Evolutionary conservation across 1,139 yeast species (phyloP).

Genomic region (Waltiozyma sp.): DNA sequence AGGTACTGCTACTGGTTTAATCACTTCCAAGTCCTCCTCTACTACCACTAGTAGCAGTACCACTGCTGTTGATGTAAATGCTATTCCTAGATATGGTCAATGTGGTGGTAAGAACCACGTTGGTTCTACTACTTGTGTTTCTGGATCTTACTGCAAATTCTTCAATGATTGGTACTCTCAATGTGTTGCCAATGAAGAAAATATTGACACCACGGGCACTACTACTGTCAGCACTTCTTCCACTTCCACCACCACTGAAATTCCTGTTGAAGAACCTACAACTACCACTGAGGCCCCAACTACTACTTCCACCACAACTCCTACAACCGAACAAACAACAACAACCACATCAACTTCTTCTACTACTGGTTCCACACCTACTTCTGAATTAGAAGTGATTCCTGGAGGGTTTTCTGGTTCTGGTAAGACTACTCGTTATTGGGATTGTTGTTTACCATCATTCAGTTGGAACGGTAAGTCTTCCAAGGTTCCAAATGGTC

Average conservation of each 20-base stretch:
- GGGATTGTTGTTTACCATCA: constrained; percentile 9
- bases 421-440: constrained; percentile 7
- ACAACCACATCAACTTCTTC: not conserved
- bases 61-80: not conserved
- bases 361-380: not conserved
- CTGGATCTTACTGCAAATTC: constrained; percentile 6
- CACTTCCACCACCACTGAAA: not conserved
- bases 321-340: not conserved
- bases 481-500: constrained; percentile 1
- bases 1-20: not conserved
- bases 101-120: constrained; percentile 9
- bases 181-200: constrained; percentile 2
- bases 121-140: constrained; percentile 6
- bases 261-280: not conserved
- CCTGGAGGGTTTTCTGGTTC: constrained; percentile 5
- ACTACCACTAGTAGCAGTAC: not conserved
- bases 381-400: not conserved
- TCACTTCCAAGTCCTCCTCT: not conserved
- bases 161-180: constrained; percentile 9
- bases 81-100: constrained; percentile 3
- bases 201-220: not conserved
- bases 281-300: not conserved
- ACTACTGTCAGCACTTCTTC: not conserved
- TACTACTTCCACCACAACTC: not conserved
- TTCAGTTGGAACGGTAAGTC: constrained; percentile 8